A percentile compares a stretch with the other conserved stretches of the same genome.
phyloP scores from a whole-genome alignment of 1,139 yeast species.

The Kodamaea ohmeri region DNA sequence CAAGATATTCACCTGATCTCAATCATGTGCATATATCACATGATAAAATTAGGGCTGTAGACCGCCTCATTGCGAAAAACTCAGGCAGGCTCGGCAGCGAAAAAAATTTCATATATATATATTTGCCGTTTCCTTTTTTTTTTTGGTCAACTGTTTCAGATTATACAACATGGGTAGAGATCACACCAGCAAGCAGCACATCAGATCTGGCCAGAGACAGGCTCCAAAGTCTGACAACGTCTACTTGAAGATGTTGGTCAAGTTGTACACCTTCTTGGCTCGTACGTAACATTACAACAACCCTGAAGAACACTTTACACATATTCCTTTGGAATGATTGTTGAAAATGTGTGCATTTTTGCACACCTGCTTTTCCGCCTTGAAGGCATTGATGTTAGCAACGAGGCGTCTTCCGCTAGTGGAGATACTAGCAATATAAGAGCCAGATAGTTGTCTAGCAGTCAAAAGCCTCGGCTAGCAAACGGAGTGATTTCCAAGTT shows the following conservation, averaged over 20 bases:
- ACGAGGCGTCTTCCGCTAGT: slow-evolving; percentile 11
- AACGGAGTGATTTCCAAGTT: slow-evolving; percentile 1
- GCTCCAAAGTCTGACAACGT: slow-evolving; percentile 99
- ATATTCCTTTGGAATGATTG: slow-evolving; percentile 10
- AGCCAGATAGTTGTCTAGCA: slow-evolving; percentile 1
- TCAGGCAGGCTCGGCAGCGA: background rate
- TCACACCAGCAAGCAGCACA: slow-evolving; percentile 95
- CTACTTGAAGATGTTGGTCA: slow-evolving; percentile 96
- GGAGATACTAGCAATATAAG: slow-evolving; percentile 16
- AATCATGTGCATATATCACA: background rate
- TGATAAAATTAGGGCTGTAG: slow-evolving; percentile 12
- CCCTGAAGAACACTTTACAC: slow-evolving; percentile 8
- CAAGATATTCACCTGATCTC: background rate
- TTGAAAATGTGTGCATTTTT: background rate
- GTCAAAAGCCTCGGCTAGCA: slow-evolving; percentile 1
- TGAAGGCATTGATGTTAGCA: background rate
- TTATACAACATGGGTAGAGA: slow-evolving; percentile 85
- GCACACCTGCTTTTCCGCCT: slow-evolving; percentile 4
- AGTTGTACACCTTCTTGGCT: slow-evolving; percentile 98
- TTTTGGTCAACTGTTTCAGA: slow-evolving; percentile 4
- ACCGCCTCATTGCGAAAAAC: slow-evolving; percentile 8
- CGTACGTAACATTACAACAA: slow-evolving; percentile 60
- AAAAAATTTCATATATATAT: slow-evolving; percentile 9
- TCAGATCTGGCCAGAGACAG: slow-evolving; percentile 92
- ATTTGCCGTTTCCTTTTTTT: slow-evolving; percentile 7